Conservation (phyloP, 2,329 filamentous ascomycete species). For the Leptographium procerum region DNA sequence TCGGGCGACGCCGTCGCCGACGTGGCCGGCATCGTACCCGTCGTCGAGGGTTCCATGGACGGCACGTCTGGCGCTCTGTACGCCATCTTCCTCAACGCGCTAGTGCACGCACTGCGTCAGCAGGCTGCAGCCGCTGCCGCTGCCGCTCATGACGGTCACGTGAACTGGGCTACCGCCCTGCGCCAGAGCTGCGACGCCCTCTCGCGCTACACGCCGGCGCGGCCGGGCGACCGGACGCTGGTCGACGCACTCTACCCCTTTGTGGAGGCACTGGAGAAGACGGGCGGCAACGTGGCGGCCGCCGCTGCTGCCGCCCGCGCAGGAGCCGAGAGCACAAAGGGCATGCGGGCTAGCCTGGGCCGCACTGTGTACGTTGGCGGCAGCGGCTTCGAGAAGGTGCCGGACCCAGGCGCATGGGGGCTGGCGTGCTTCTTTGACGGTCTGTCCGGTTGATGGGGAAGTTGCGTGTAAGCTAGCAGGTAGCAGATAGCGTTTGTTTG, state of each 20-base stretch:
- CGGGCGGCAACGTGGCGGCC: conserved; percentile 49
- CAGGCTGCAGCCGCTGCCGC: conserved; percentile 22
- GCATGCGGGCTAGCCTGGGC: conserved; percentile 83
- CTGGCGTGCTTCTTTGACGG: conserved; percentile 74
- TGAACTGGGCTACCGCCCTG: conserved; percentile 53
- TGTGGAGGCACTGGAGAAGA: conserved; percentile 56
- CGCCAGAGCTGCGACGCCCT: conserved; percentile 60
- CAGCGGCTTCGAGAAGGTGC: conserved; percentile 38
- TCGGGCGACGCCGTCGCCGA: conserved; percentile 43
- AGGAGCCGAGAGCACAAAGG: conserved; percentile 75
- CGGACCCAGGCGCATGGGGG: conserved; percentile 58
- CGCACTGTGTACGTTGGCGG: conserved; percentile 74
- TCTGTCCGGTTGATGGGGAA: conserved; percentile 26
- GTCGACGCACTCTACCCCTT: conserved; percentile 88
- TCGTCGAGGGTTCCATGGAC: conserved; percentile 48
- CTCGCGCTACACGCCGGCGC: conserved; percentile 76
- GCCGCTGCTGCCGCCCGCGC: conserved; percentile 65
- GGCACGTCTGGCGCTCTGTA: conserved; percentile 50
- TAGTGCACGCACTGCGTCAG: conserved; percentile 51
- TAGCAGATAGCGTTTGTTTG: too few relatives aligned
- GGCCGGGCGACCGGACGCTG: conserved; percentile 78
- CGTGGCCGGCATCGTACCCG: conserved; percentile 37
- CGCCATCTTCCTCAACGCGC: conserved; percentile 82
- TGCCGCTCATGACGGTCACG: conserved; percentile 16
- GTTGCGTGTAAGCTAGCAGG: too few relatives aligned